These are phyloP conservation scores for Venturia aucupariae DNA, from an alignment of 2,329 filamentous ascomycete species.

Conservation along the genomic window DNA sequence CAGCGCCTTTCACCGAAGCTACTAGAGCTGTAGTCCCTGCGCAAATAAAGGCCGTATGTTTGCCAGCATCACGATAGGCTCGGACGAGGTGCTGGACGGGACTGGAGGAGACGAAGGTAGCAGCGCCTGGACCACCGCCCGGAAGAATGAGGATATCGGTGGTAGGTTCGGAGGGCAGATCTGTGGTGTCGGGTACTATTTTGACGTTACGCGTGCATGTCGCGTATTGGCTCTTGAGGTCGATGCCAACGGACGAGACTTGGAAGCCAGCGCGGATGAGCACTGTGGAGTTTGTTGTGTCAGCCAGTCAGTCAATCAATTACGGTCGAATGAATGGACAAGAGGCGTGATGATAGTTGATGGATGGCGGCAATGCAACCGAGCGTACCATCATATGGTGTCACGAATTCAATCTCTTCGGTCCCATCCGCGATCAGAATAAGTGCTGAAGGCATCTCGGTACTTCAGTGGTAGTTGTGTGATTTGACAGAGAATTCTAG, in stretches of 20 bases:
- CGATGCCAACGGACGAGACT: slow-evolving; percentile 27
- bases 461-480: too few relatives aligned
- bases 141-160: slow-evolving; percentile 30
- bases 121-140: slow-evolving; percentile 29
- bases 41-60: slow-evolving; percentile 29
- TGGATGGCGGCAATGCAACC: slow-evolving; percentile 5
- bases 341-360: background rate
- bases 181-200: slow-evolving; percentile 27
- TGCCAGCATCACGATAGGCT: slow-evolving; percentile 23
- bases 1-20: slow-evolving; percentile 17
- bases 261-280: slow-evolving; percentile 30
- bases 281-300: slow-evolving; percentile 20
- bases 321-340: background rate
- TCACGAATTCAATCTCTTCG: slow-evolving; percentile 34
- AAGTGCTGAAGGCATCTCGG: slow-evolving; percentile 26
- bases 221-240: slow-evolving; percentile 22
- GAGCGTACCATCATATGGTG: slow-evolving; percentile 29
- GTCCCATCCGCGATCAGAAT: slow-evolving; percentile 31
- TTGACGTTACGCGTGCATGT: slow-evolving; percentile 28
- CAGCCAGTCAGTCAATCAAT: background rate
- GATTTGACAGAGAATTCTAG: too few relatives aligned
- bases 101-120: slow-evolving; percentile 24
- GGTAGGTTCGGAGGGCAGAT: slow-evolving; percentile 18
- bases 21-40: slow-evolving; percentile 31
- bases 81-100: slow-evolving; percentile 24